Base-by-base conservation (phyloP, 805 yeast species). In the Saturnispora zaruensis region DNA sequence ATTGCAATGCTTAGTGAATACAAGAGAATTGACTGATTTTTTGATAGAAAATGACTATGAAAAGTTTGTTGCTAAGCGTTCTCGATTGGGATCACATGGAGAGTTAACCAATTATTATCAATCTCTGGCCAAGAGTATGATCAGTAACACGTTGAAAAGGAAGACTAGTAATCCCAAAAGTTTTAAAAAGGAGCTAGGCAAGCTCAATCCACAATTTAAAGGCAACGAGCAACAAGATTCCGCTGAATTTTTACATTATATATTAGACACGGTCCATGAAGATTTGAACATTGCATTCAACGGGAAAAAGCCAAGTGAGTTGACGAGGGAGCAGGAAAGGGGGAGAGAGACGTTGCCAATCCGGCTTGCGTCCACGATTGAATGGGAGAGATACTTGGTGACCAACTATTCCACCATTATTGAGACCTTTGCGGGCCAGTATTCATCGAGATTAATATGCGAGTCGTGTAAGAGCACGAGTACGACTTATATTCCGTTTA, bases 391-490 rank as follows among this genome's bases (percentile, higher is more conserved):
- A 51, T 88, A 88, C 62, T 68, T 87, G 49, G 81, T 80, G 51
- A 76, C 86, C 20, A 88, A 90, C 61, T 81, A 83, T 55, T 87
- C 96, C 37, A 74, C 82, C 1, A 75, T 90, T 23, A 93, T 86
- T 2, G 90, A 86, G 56, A 75, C 79, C 46, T 87, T 87, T 63
- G 95, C 87, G 62, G 98, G 97, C 1, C 97, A 90, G 65, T 85
- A 83, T 59, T 74, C 84, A 45, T 85, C 95, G n/a, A 82, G 78
- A 48, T 70, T 90, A 58, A 76, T 73, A 57, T 90, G 98, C 65
- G 65, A 81, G 44, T 76, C 73, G 30, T 90, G 98, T 66, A 73
- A 74, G 1, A 72, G 71, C 28, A 86, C 95, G 0, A 87, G 96
- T 0, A 87, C 96, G 0, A 87, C 96, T 0, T 90, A 81, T 62